phyloP scores from a whole-genome alignment of 768 basidiomycete species.

The Dictyophora rubrovolvata region DNA sequence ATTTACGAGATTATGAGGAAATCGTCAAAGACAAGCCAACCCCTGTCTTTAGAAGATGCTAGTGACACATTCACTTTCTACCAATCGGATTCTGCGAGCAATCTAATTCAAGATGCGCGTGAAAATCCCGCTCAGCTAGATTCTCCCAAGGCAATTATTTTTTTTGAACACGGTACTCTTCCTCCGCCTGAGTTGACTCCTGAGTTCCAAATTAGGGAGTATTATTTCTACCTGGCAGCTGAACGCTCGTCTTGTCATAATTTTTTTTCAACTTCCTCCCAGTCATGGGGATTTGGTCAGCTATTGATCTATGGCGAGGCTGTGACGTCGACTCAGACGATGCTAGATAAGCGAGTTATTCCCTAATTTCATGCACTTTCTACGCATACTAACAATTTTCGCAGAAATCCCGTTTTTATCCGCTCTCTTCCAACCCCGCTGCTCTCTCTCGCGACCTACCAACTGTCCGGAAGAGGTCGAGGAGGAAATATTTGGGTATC shows the following conservation, averaged over 20 bases:
- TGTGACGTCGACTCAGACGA: slow-evolving; percentile 89
- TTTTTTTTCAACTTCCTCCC: not conserved
- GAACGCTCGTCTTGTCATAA: not conserved
- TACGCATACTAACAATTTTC: not conserved
- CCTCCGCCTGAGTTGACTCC: slow-evolving; percentile 52
- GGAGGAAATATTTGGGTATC: slow-evolving; percentile 90
- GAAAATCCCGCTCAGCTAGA: slow-evolving; percentile 1
- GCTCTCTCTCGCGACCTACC: slow-evolving; percentile 77
- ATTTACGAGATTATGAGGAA: slow-evolving; percentile 31
- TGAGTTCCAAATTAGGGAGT: slow-evolving; percentile 7
- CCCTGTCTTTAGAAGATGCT: slow-evolving; percentile 43
- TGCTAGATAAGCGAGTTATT: slow-evolving; percentile 73
- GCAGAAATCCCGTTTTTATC: slow-evolving; percentile 72
- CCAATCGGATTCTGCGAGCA: slow-evolving; percentile 22
- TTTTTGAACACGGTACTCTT: slow-evolving; percentile 36
- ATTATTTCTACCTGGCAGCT: slow-evolving; percentile 1
- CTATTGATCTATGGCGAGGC: slow-evolving; percentile 77
- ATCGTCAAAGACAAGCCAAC: slow-evolving; percentile 17
- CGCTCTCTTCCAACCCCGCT: slow-evolving; percentile 61
- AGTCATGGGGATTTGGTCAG: slow-evolving; percentile 50
- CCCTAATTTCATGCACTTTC: not conserved
- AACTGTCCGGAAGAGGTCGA: slow-evolving; percentile 81
- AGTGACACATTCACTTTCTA: slow-evolving; percentile 67
- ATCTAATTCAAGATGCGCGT: slow-evolving; percentile 18
- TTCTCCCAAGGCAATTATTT: slow-evolving; percentile 41